phyloP scores from a whole-genome alignment of 2,329 filamentous ascomycete species.

The Zymoseptoria ardabiliae region DNA sequence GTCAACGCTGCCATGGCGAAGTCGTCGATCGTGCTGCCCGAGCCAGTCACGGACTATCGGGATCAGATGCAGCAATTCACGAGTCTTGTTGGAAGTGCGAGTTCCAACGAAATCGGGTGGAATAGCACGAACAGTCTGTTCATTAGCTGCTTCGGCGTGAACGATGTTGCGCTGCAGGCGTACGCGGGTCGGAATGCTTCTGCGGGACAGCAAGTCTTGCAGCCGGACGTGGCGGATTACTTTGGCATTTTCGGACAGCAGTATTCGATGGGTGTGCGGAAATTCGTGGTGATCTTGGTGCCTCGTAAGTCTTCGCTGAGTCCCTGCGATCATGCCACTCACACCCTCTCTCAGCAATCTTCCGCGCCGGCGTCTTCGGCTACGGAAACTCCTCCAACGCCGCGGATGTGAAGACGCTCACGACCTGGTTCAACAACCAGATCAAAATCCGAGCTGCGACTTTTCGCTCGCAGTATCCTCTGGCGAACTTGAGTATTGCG shows the following conservation, averaged over 20 bases:
- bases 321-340: not conserved
- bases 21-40: not conserved
- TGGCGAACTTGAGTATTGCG: not conserved
- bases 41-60: constrained; percentile 1
- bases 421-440: not conserved
- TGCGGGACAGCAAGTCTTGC: not conserved
- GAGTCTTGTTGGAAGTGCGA: not conserved
- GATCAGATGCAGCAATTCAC: constrained; percentile 3
- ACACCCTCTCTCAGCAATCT: not conserved
- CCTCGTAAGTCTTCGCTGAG: not conserved
- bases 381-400: not conserved
- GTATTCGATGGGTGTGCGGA: constrained; percentile 1
- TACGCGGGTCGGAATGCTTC: not conserved
- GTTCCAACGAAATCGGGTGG: constrained; percentile 1
- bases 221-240: constrained; percentile 1
- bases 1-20: constrained; percentile 4
- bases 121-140: constrained; percentile 8
- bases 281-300: constrained; percentile 1
- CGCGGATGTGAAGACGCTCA: not conserved
- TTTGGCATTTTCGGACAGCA: not conserved
- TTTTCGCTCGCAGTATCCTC: not conserved
- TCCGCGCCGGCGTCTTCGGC: not conserved
- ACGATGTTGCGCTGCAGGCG: constrained; percentile 6
- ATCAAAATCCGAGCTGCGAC: not conserved
- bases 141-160: constrained; percentile 9